Evolutionary conservation across 2,329 filamentous ascomycete species (phyloP).

Genomic region (Paracoccidioides lutzii): DNA sequence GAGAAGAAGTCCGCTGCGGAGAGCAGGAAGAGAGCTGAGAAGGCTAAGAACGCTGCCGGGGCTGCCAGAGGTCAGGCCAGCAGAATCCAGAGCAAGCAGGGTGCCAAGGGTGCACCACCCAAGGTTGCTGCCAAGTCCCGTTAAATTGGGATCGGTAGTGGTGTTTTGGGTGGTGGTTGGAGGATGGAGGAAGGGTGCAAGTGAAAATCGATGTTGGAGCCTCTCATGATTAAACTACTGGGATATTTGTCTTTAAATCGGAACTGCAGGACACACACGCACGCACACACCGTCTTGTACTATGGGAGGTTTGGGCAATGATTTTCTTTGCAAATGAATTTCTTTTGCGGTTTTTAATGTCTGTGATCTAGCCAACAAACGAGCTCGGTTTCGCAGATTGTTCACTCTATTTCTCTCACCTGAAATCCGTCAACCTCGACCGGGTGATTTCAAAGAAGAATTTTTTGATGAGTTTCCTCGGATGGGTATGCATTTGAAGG

Average conservation of each 20-base stretch:
- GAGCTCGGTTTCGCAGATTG: background rate
- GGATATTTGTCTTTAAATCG: background rate
- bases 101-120: slow-evolving; percentile 73
- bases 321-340: slow-evolving; percentile 3
- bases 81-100: slow-evolving; percentile 91
- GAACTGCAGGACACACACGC: background rate
- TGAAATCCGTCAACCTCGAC: background rate
- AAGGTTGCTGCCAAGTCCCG: slow-evolving; percentile 81
- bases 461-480: background rate
- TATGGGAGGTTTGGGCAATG: background rate
- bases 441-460: background rate
- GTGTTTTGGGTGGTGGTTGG: background rate
- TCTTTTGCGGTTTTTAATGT: background rate
- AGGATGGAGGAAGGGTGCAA: background rate
- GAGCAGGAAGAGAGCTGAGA: slow-evolving; percentile 96
- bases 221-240: background rate
- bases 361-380: slow-evolving; percentile 1
- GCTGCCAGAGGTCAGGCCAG: slow-evolving; percentile 64
- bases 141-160: slow-evolving; percentile 39
- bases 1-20: slow-evolving; percentile 86
- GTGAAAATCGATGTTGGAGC: slow-evolving; percentile 1
- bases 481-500: no score
- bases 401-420: background rate
- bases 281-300: background rate
- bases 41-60: slow-evolving; percentile 77